Percentiles rank a stretch among this genome's conserved stretches.
Conservation (phyloP, 2,329 filamentous ascomycete species). For the Rosellinia necatrix region DNA sequence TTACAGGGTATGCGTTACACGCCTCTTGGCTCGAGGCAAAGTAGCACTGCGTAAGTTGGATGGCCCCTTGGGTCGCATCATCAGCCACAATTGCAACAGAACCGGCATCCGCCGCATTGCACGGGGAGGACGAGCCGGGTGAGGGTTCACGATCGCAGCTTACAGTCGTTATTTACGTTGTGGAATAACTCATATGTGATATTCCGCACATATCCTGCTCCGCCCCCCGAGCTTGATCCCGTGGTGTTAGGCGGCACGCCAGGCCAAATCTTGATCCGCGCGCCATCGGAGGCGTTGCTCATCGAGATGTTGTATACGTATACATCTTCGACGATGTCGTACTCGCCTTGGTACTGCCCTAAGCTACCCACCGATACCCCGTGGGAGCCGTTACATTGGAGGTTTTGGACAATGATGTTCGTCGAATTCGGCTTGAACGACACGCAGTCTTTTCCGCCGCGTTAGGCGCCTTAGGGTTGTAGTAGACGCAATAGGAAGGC, state of each 20-base stretch:
- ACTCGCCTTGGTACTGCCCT: slow-evolving; percentile 61
- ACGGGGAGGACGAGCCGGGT: not conserved
- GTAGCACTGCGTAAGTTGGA: slow-evolving; percentile 27
- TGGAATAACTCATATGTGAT: slow-evolving; percentile 63
- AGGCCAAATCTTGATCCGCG: slow-evolving; percentile 69
- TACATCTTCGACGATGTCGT: slow-evolving; percentile 64
- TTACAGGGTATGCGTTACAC: slow-evolving; percentile 21
- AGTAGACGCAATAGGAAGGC: too few relatives aligned
- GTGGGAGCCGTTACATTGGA: slow-evolving; percentile 65
- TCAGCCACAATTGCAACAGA: not conserved
- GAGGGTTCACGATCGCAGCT: not conserved
- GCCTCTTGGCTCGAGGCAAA: slow-evolving; percentile 25
- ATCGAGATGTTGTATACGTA: slow-evolving; percentile 55
- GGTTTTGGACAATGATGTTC: slow-evolving; percentile 61
- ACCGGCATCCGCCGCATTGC: too few relatives aligned
- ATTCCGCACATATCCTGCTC: slow-evolving; percentile 62
- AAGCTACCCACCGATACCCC: slow-evolving; percentile 65
- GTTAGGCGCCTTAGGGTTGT: not conserved
- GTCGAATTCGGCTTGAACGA: slow-evolving; percentile 68
- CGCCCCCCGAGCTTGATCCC: slow-evolving; percentile 63
- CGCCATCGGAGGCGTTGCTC: slow-evolving; percentile 59
- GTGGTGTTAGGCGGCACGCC: slow-evolving; percentile 46
- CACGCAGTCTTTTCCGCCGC: slow-evolving; percentile 58
- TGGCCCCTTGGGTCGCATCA: slow-evolving; percentile 11
- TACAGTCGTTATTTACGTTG: slow-evolving; percentile 62